phyloP scores from a whole-genome alignment of 202 grass and related monocot species.

The Schoenoplectus triqueter region DNA sequence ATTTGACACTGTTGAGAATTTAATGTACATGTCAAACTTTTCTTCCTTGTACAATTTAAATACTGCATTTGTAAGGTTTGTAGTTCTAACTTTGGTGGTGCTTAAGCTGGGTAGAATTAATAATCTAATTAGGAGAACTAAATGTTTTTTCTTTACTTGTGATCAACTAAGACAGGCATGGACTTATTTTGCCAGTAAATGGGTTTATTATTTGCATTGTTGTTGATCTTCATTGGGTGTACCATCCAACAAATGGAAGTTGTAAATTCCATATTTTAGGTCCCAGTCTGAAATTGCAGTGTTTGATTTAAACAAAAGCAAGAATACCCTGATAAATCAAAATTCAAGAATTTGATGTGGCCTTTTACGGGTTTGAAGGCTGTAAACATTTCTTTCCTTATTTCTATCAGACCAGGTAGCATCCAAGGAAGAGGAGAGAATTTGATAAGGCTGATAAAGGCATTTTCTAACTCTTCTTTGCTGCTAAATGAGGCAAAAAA shows the following conservation, averaged over 20 bases:
- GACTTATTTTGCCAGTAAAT: too few species aligned
- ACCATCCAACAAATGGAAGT: background rate
- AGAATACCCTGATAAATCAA: conserved; percentile 35
- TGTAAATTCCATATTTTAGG: background rate
- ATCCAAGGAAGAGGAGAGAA: conserved; percentile 99
- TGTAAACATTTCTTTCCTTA: conserved; percentile 34
- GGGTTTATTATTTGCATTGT: background rate
- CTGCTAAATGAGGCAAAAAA: conserved; percentile 53
- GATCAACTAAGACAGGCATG: too few species aligned
- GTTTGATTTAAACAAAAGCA: conserved; percentile 17
- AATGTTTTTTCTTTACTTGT: background rate
- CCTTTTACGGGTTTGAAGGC: conserved; percentile 21
- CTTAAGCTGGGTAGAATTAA: background rate
- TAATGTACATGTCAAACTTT: conserved; percentile 67
- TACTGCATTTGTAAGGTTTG: conserved; percentile 12
- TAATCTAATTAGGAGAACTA: background rate
- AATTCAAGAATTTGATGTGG: conserved; percentile 5
- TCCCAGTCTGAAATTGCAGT: conserved; percentile 6
- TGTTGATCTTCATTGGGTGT: background rate
- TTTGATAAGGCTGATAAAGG: conserved; percentile 79
- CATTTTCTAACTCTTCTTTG: conserved; percentile 80
- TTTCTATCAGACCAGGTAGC: conserved; percentile 82
- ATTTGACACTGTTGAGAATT: conserved; percentile 86
- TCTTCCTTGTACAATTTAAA: conserved; percentile 7
- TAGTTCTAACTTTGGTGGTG: background rate